phyloP scores from a whole-genome alignment of 257 asterid species.

The Asclepias syriaca region DNA sequence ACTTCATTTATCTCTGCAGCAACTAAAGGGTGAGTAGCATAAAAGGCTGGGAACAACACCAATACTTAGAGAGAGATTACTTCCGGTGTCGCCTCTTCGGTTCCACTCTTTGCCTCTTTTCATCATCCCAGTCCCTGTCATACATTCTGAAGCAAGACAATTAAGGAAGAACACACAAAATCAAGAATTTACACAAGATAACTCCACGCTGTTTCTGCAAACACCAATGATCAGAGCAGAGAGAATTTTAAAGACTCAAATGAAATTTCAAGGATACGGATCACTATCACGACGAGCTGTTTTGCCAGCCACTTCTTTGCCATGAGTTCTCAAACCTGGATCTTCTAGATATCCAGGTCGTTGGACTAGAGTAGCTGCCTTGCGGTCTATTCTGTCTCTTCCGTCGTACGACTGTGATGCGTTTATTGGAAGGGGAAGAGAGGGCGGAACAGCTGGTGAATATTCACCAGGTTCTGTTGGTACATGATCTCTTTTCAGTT shows the following conservation, averaged over 20 bases:
- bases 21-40: not conserved
- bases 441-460: conserved; percentile 54
- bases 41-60: not conserved
- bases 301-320: conserved; percentile 72
- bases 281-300: conserved; percentile 79
- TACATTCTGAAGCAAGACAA: conserved; percentile 40
- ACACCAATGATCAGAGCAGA: no score
- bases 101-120: conserved; percentile 93
- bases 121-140: conserved; percentile 98
- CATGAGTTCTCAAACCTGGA: conserved; percentile 66
- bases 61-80: conserved; percentile 19
- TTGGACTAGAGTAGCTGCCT: conserved; percentile 59
- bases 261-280: conserved; percentile 60
- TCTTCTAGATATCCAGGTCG: conserved; percentile 80
- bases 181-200: not conserved
- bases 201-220: not conserved
- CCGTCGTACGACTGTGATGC: conserved; percentile 59
- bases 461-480: conserved; percentile 89
- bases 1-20: no score
- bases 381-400: conserved; percentile 84
- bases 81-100: conserved; percentile 89
- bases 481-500: conserved; percentile 81
- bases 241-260: no score
- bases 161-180: conserved; percentile 35
- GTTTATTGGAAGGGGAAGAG: conserved; percentile 54